Percentiles rank a stretch among this genome's conserved stretches.
Conservation (phyloP, 78 protist species). For the Dictyostelium citrinum region DNA sequence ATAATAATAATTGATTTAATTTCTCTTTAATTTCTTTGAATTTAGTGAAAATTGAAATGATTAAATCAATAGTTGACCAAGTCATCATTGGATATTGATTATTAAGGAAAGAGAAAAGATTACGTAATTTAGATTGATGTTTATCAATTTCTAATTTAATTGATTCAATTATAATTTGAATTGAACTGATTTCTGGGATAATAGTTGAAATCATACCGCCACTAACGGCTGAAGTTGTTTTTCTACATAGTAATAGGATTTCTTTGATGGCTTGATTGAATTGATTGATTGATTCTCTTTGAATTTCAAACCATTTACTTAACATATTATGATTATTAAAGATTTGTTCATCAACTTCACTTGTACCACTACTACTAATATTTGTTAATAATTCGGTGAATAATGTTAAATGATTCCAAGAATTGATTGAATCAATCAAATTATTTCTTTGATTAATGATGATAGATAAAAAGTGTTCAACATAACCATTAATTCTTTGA, state of each 20-base stretch:
- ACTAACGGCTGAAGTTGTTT: neutral
- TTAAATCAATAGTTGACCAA: neutral
- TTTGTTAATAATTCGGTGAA: constrained; percentile 7
- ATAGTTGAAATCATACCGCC: constrained; percentile 2
- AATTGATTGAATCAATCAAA: neutral
- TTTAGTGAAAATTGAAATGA: neutral
- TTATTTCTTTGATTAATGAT: constrained; percentile 11
- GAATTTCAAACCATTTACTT: neutral
- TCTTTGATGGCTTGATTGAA: neutral
- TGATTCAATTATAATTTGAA: neutral
- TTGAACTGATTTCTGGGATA: neutral
- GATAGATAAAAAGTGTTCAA: constrained; percentile 17
- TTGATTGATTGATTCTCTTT: constrained; percentile 2
- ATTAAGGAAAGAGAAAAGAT: neutral
- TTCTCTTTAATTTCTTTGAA: neutral
- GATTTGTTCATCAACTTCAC: neutral
- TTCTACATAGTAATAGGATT: neutral
- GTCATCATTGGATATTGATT: constrained; percentile 8
- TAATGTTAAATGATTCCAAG: neutral
- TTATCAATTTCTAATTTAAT: neutral
- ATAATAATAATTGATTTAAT: neutral
- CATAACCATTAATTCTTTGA: constrained; percentile 47
- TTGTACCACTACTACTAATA: neutral
- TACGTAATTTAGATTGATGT: constrained; percentile 14
- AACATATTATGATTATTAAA: neutral